Evolutionary conservation across 495 filamentous ascomycete genomes (phyloP), one percentile per base, ranked within the genome.

Genomic region (Hypoxylon perforatum): DNA sequence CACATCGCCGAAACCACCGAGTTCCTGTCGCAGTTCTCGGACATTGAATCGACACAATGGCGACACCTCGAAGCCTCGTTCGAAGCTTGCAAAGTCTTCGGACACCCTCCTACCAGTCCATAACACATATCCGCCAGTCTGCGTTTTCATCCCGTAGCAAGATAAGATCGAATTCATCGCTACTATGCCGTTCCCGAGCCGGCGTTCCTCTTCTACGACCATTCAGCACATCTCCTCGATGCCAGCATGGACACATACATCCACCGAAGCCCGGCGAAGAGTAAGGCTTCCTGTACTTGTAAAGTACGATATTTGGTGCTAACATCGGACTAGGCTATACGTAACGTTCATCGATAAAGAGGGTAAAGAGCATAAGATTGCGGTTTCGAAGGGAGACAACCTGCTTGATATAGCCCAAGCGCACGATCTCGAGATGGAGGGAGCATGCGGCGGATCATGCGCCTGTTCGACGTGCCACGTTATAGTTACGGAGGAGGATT

Each of bases 381-480:
- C 91, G 67, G 93, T 97, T 10, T 80, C 87, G 4, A 86, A 89
- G 72, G 96, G 95, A 28, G 92, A 97, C 75, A 98, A 99, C 74
- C 77, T 99, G 49, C 81, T 99, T 33, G 93, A 97, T 68, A 95
- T 99, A 67, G 95, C 95, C 15, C 94, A 97, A 77, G 91, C 89
- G 33, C 86, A 98, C 77, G 95, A 98, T 71, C 77, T 99, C 10
- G 95, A 99, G 77, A 97, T 99, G 94, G 95, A 99, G 82, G 95
- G 94, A 47, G 95, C 95, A 8, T 99, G 95, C 71, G 95, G 94
- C 33, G 95, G 95, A 15, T 96, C 92, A 5, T 97, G 95, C 69
- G 95, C 96, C 64, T 99, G 95, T 76, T 96, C 92, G 61, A 99
- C 95, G 1, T 99, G 95, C 81, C 95, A 99, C 80, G 90, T 98